Conservation (phyloP, 257 asterid genomes). For the Petunia secreta region DNA sequence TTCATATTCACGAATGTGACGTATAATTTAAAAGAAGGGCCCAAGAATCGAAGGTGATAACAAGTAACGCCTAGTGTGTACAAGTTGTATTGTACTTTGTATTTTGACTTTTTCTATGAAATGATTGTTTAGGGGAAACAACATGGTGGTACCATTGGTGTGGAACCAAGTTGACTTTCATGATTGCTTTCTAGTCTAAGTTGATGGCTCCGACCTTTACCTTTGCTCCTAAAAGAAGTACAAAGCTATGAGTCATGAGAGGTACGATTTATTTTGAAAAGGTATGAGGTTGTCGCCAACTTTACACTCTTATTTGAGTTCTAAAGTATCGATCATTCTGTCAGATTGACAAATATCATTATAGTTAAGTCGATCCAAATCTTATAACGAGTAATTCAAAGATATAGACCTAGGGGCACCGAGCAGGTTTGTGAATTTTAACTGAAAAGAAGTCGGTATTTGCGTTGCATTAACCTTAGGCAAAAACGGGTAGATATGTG, state of each 20-base stretch:
- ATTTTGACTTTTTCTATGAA: conserved; percentile 11
- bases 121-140: not conserved
- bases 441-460: no score
- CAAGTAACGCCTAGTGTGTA: conserved; percentile 14
- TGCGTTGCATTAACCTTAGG: no score
- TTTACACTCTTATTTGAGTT: not conserved
- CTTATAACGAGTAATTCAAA: no score
- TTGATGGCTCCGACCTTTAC: not conserved
- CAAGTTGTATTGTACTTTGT: conserved; percentile 7
- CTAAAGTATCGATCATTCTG: no score
- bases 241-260: not conserved
- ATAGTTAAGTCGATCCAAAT: no score
- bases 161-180: conserved; percentile 9
- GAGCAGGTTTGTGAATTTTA: no score
- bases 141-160: conserved; percentile 20
- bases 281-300: not conserved
- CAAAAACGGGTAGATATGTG: no score
- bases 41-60: not conserved
- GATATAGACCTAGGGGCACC: no score
- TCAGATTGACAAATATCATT: no score
- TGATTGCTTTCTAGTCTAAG: not conserved
- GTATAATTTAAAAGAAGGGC: not conserved
- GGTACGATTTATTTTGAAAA: not conserved
- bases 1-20: conserved; percentile 20
- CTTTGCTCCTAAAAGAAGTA: not conserved